phyloP scores from a whole-genome alignment of 139 green algal species.

The Coelastrella sp. region DNA sequence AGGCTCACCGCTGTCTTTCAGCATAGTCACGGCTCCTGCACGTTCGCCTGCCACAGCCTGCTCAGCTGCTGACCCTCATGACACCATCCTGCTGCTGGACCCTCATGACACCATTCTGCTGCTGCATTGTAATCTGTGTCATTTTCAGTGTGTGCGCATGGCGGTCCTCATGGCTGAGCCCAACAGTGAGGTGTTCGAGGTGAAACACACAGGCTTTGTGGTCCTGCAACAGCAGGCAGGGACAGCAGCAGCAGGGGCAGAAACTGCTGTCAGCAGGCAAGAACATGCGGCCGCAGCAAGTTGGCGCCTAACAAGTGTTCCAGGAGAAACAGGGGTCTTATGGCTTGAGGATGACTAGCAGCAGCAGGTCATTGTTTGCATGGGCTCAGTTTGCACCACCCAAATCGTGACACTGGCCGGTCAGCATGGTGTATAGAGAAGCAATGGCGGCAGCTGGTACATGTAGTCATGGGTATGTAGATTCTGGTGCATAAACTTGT shows the following conservation, averaged over 20 bases:
- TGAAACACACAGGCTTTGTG: slow-evolving; percentile 56
- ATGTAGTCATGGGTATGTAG: too few relatives aligned
- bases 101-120: neutral
- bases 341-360: slow-evolving; percentile 38
- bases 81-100: too few relatives aligned
- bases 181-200: slow-evolving; percentile 56
- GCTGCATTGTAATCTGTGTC: too few relatives aligned
- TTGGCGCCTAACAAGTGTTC: slow-evolving; percentile 11
- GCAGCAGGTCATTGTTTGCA: too few relatives aligned
- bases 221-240: slow-evolving; percentile 35
- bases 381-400: too few relatives aligned
- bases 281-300: neutral
- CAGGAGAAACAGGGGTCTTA: slow-evolving; percentile 24
- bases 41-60: neutral
- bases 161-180: slow-evolving; percentile 57
- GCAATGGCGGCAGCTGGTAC: too few relatives aligned
- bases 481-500: too few relatives aligned
- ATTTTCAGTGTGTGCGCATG: slow-evolving; percentile 53
- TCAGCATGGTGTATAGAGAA: too few relatives aligned
- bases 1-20: too few relatives aligned
- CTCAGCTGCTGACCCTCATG: neutral
- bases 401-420: too few relatives aligned
- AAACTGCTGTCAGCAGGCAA: slow-evolving; percentile 2
- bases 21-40: too few relatives aligned
- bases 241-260: neutral